Evolutionary conservation across 1,139 yeast genomes (phyloP).

Genomic region (Saccharomyces uvarum): DNA sequence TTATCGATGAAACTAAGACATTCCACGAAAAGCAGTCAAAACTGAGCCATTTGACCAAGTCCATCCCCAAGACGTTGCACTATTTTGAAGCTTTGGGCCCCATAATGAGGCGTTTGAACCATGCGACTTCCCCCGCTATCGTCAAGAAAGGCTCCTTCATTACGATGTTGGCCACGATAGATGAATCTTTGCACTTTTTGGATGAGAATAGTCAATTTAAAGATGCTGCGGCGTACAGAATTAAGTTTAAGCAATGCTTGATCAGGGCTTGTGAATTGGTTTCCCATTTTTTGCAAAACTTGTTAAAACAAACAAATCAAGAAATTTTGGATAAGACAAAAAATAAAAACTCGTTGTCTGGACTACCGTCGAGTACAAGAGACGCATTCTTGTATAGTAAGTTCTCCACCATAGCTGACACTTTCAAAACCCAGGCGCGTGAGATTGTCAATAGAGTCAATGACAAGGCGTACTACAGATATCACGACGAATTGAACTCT

Average conservation of each 20-base stretch:
- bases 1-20: conserved; percentile 32
- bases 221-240: conserved; percentile 63
- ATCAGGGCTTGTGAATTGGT: conserved; percentile 73
- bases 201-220: conserved; percentile 46
- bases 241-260: conserved; percentile 77
- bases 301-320: conserved; percentile 42
- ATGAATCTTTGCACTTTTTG: conserved; percentile 47
- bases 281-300: conserved; percentile 54
- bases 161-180: conserved; percentile 50
- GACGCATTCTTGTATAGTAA: conserved; percentile 58
- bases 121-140: conserved; percentile 43
- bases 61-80: conserved; percentile 46
- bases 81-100: conserved; percentile 65
- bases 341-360: conserved; percentile 7
- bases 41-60: conserved; percentile 39
- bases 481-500: conserved; percentile 57
- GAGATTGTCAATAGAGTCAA: conserved; percentile 47
- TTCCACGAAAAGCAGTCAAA: conserved; percentile 46
- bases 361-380: conserved; percentile 36
- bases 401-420: conserved; percentile 42
- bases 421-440: conserved; percentile 39
- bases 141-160: conserved; percentile 53
- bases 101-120: conserved; percentile 60
- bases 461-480: conserved; percentile 36
- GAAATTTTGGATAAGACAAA: conserved; percentile 36